Conservation (phyloP, 805 yeast genomes). For the Metschnikowia colocasiae region DNA sequence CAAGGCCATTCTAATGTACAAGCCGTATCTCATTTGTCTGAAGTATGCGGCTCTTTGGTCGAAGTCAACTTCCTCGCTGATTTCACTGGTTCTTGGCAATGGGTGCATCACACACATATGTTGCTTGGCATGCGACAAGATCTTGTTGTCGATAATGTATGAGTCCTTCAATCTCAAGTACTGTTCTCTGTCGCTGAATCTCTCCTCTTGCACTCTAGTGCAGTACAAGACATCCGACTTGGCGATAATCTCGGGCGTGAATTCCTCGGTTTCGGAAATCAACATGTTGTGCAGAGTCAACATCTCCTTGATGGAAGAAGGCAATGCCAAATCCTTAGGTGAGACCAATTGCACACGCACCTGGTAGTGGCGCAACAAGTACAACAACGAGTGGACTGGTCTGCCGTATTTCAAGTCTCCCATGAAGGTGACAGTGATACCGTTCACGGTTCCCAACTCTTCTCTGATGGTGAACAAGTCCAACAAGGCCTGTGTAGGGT, state of each 20-base stretch:
- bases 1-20: slow-evolving; percentile 97
- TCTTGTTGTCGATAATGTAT: slow-evolving; percentile 88
- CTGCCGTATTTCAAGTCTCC: slow-evolving; percentile 98
- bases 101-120: slow-evolving; percentile 99
- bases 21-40: slow-evolving; percentile 99
- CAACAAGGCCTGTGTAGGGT: slow-evolving; percentile 97
- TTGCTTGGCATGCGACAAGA: slow-evolving; percentile 87
- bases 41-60: slow-evolving; percentile 99
- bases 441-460: slow-evolving; percentile 97
- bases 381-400: slow-evolving; percentile 95
- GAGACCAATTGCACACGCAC: slow-evolving; percentile 89
- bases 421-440: slow-evolving; percentile 96
- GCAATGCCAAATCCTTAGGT: slow-evolving; percentile 84
- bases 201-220: slow-evolving; percentile 96
- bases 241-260: slow-evolving; percentile 82
- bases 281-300: slow-evolving; percentile 66
- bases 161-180: slow-evolving; percentile 87
- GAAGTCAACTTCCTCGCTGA: slow-evolving; percentile 96
- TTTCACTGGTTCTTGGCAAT: slow-evolving; percentile 94
- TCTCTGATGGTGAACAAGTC: slow-evolving; percentile 98
- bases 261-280: slow-evolving; percentile 65
- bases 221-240: slow-evolving; percentile 94
- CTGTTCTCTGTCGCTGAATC: slow-evolving; percentile 72
- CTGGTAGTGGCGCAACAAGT: slow-evolving; percentile 85
- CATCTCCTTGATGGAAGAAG: slow-evolving; percentile 66